Evolutionary conservation across 768 basidiomycete species (phyloP).

Genomic region (Naganishia vaughanmartiniae): DNA sequence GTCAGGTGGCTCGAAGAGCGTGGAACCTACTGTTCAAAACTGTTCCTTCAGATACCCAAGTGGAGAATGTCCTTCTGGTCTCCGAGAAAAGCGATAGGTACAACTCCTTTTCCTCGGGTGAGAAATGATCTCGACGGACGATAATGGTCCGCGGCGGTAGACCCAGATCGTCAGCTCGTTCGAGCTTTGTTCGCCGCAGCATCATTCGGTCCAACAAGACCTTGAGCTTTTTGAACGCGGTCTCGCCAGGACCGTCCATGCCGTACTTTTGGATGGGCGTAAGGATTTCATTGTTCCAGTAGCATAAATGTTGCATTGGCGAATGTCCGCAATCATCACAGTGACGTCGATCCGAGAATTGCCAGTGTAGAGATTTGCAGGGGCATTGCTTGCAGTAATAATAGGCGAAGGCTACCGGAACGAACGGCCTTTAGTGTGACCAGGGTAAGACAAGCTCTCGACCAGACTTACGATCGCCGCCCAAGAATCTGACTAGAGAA

Average conservation of each 20-base stretch:
- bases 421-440: neutral
- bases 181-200: constrained; percentile 71
- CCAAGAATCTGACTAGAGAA: constrained; percentile 80
- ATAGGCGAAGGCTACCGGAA: constrained; percentile 36
- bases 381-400: constrained; percentile 69
- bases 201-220: constrained; percentile 90
- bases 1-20: neutral
- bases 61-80: constrained; percentile 84
- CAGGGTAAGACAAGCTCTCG: neutral
- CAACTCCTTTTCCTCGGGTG: constrained; percentile 92
- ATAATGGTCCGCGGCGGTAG: constrained; percentile 87
- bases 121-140: constrained; percentile 86
- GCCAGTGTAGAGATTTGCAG: constrained; percentile 95
- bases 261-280: constrained; percentile 89
- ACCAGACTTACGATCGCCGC: constrained; percentile 65
- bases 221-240: constrained; percentile 88
- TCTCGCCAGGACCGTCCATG: constrained; percentile 71
- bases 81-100: constrained; percentile 88
- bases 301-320: constrained; percentile 66
- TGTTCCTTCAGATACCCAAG: constrained; percentile 85
- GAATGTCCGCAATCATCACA: constrained; percentile 66
- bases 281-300: constrained; percentile 92
- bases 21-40: constrained; percentile 76
- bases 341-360: constrained; percentile 72
- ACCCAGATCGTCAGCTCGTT: constrained; percentile 93